phyloP scores from a whole-genome alignment of 2,329 filamentous ascomycete species.

The Fusarium praegraminearum region DNA sequence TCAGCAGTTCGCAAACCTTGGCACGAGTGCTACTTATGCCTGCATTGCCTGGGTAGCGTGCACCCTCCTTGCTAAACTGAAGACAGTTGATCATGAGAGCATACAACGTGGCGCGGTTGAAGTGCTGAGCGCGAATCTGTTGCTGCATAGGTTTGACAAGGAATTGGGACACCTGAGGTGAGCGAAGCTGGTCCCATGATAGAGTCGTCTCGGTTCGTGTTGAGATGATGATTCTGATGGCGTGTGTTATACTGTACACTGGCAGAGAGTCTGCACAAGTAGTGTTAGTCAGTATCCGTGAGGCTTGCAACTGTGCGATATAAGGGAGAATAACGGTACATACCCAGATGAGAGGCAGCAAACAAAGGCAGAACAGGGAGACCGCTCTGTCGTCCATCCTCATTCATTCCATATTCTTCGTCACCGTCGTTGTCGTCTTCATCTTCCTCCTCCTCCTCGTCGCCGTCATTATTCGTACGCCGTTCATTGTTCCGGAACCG shows the following conservation, averaged over 20 bases:
- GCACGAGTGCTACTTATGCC: slow-evolving; percentile 87
- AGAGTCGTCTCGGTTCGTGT: slow-evolving; percentile 90
- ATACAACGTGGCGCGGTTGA: slow-evolving; percentile 87
- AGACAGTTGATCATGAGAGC: slow-evolving; percentile 93
- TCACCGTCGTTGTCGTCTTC: slow-evolving; percentile 61
- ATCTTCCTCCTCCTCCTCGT: slow-evolving; percentile 65
- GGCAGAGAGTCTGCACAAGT: slow-evolving; percentile 78
- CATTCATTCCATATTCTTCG: slow-evolving; percentile 56
- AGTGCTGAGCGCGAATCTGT: slow-evolving; percentile 84
- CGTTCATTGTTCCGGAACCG: slow-evolving; percentile 42
- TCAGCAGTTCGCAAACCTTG: slow-evolving; percentile 89
- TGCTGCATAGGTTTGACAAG: slow-evolving; percentile 95
- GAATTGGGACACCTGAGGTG: slow-evolving; percentile 96
- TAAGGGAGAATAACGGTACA: background rate
- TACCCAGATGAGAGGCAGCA: slow-evolving; percentile 81
- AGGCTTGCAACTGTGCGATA: background rate
- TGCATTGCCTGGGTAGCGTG: slow-evolving; percentile 83
- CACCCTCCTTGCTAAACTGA: slow-evolving; percentile 90
- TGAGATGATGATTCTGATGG: slow-evolving; percentile 86
- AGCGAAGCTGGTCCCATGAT: slow-evolving; percentile 93
- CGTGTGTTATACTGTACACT: slow-evolving; percentile 90
- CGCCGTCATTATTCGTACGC: slow-evolving; percentile 54
- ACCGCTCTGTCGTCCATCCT: slow-evolving; percentile 44
- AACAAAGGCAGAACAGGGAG: slow-evolving; percentile 77
- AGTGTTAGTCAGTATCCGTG: slow-evolving; percentile 14